Evolutionary conservation across 2,329 filamentous ascomycete species (phyloP), one percentile per base, ranked within the genome.

Genomic region (Phialemonium atrogriseum): DNA sequence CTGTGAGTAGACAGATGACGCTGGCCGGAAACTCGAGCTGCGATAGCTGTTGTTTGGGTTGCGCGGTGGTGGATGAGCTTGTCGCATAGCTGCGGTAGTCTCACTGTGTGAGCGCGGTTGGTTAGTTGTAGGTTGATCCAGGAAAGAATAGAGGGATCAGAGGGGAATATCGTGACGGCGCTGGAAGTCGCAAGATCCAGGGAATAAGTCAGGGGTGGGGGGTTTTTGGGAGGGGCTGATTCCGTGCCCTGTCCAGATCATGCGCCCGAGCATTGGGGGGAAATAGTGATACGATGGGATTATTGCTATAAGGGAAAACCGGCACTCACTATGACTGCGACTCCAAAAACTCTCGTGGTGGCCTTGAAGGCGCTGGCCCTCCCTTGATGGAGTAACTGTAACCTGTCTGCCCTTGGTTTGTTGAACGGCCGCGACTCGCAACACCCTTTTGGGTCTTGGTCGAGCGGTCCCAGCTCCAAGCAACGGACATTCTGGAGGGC

Each of bases 1-100:
- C 49, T 72, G 66, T 27, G 76, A 75, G 50, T 82, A 80, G 27
- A 77, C 43, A 11, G 79, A 80, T 19, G 77, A 80, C 6, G 61
- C 43, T n/a, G 69, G 66, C 24, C 68, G 66, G 39, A 56, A 58
- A 32, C 47, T 50, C 20, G 58, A 52, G 36, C 43, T 45, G 36
- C 47, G 54, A 40, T 45, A 43, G 30, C 39, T 44, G 37, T 48
- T 50, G 36, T 45, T 53, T 37, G 57, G 51, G 33, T 58, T 61
- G 47, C 52, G 52, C 15, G 52, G 51, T 23, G 61, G n/a, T n/a
- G n/a, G n/a, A n/a, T n/a, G 52, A 20, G 52, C 55, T 16, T 54
- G 40, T 36, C 49, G 49, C 18, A 49, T 46, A 8, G 55, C 42
- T 32, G 55, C 48, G 18, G 48, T 45, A 10, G 41, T 47, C 36